Evolutionary conservation across 148 eudicot species (phyloP).

Genomic region (Fagopyrum esculentum): DNA sequence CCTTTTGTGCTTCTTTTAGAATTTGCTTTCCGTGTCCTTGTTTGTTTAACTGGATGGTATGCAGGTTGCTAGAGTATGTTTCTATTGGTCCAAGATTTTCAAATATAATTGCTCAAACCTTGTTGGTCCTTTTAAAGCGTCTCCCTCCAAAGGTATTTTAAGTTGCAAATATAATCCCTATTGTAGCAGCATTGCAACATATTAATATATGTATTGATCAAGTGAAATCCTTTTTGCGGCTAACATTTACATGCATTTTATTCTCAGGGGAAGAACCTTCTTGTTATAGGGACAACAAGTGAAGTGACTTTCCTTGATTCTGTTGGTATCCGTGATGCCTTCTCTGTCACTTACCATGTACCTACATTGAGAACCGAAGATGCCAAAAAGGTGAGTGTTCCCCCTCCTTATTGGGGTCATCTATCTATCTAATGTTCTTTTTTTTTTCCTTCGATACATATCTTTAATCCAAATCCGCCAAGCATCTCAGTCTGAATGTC

Average conservation of each 20-base stretch:
- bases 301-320: constrained; percentile 81
- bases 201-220: not conserved
- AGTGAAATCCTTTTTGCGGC: not conserved
- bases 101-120: constrained; percentile 82
- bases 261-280: constrained; percentile 59
- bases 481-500: not conserved
- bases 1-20: not conserved
- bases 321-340: constrained; percentile 76
- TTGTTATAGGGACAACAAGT: constrained; percentile 88
- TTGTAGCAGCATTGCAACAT: not conserved
- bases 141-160: constrained; percentile 79
- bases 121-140: constrained; percentile 87
- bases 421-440: not conserved
- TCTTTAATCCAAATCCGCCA: not conserved
- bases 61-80: constrained; percentile 85
- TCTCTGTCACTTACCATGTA: constrained; percentile 77
- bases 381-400: constrained; percentile 57
- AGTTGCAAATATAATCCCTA: not conserved
- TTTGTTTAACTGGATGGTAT: constrained; percentile 14
- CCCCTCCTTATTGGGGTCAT: not conserved
- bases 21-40: constrained; percentile 1
- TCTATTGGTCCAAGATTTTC: constrained; percentile 96
- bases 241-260: not conserved
- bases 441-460: not conserved
- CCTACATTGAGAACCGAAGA: constrained; percentile 75